A percentile compares a stretch with the other conserved stretches of the same genome.
These are phyloP conservation scores for Austropuccinia psidii DNA, from an alignment of 1,284 basidiomycete genomes.

Conservation along the genomic window DNA sequence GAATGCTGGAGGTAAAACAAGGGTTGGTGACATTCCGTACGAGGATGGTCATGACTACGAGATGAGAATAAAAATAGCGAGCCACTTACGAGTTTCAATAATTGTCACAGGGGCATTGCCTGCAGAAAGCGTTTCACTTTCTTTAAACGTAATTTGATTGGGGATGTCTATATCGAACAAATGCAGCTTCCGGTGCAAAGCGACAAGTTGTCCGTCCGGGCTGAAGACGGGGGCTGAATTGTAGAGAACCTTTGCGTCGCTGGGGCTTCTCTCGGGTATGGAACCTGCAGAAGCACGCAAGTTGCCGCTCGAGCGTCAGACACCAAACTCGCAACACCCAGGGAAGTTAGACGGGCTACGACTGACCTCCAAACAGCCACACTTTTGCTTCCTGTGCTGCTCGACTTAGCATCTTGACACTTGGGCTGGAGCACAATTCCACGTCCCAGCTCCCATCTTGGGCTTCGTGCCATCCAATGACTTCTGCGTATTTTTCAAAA, in stretches of 20 bases:
- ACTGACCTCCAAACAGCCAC: conserved; percentile 73
- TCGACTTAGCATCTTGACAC: conserved; percentile 69
- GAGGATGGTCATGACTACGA: background rate
- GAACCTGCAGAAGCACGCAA: conserved; percentile 52
- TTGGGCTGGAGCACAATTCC: conserved; percentile 61
- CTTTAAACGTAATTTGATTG: conserved; percentile 95
- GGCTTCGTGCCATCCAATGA: conserved; percentile 59
- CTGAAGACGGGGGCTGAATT: conserved; percentile 89
- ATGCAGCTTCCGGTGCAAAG: conserved; percentile 86
- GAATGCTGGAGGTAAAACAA: conserved; percentile 55
- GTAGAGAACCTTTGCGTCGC: conserved; percentile 59
- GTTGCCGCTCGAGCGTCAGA: background rate
- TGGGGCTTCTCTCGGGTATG: conserved; percentile 69
- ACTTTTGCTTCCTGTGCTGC: conserved; percentile 70
- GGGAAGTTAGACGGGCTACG: too few species aligned
- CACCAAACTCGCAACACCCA: background rate
- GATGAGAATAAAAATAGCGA: background rate
- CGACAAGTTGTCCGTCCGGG: conserved; percentile 76
- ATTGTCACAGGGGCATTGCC: conserved; percentile 63
- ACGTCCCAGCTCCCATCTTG: conserved; percentile 54
- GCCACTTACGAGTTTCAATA: conserved; percentile 70
- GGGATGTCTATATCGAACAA: conserved; percentile 98
- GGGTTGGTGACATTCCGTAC: too few species aligned
- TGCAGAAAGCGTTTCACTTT: conserved; percentile 83
- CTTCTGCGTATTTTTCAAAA: conserved; percentile 77